A percentile compares a stretch with the other conserved stretches of the same genome.
Evolutionary conservation across 2,329 filamentous ascomycete species (phyloP).

Genomic region (Venturia aucupariae): DNA sequence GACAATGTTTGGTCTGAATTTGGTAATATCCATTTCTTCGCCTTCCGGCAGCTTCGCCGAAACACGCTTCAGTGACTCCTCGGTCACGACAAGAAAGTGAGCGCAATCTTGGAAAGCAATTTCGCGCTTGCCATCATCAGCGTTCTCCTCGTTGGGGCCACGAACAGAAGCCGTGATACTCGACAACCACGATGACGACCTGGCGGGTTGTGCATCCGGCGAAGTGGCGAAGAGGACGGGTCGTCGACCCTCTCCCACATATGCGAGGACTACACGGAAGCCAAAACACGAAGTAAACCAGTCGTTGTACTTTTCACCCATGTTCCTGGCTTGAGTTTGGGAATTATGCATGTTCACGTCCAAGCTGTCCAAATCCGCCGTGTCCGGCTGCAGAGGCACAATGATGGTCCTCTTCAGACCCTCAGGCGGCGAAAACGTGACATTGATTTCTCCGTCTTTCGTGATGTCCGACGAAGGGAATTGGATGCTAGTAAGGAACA

Average conservation of each 20-base stretch:
- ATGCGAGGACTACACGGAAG: slow-evolving; percentile 33
- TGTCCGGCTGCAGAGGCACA: slow-evolving; percentile 33
- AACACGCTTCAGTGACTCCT: slow-evolving; percentile 60
- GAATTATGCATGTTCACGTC: slow-evolving; percentile 37
- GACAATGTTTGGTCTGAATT: slow-evolving; percentile 40
- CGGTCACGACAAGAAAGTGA: slow-evolving; percentile 63
- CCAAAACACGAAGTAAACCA: slow-evolving; percentile 39
- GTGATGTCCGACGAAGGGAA: slow-evolving; percentile 20
- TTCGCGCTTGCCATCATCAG: slow-evolving; percentile 11
- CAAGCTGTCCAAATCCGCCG: slow-evolving; percentile 25
- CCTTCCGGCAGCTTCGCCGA: slow-evolving; percentile 33
- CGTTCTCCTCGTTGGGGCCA: slow-evolving; percentile 17
- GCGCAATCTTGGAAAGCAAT: slow-evolving; percentile 68
- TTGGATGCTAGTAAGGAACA: slow-evolving; percentile 32
- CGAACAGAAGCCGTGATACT: slow-evolving; percentile 12
- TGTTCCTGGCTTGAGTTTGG: slow-evolving; percentile 33
- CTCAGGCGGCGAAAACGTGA: slow-evolving; percentile 31
- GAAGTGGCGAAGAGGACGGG: slow-evolving; percentile 26
- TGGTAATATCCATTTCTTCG: slow-evolving; percentile 34
- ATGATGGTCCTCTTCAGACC: slow-evolving; percentile 19
- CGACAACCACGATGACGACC: slow-evolving; percentile 24
- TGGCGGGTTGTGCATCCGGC: slow-evolving; percentile 15
- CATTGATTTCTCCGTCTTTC: slow-evolving; percentile 26
- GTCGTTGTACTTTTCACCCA: slow-evolving; percentile 31
- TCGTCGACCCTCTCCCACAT: slow-evolving; percentile 34